phyloP scores from a whole-genome alignment of 2,329 filamentous ascomycete genomes.

The Aspergillus sp. region DNA sequence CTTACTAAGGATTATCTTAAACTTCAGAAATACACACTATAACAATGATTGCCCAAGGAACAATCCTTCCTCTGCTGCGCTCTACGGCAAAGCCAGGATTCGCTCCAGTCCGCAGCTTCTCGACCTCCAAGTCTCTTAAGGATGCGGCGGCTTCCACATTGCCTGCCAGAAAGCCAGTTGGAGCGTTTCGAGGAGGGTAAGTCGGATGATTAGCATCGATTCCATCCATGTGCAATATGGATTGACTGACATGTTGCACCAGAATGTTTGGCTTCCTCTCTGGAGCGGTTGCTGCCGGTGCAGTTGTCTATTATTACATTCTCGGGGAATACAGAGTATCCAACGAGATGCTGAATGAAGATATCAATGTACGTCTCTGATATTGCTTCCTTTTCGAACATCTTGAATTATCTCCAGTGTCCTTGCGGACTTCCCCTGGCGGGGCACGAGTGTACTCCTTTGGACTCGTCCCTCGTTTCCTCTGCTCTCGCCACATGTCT shows the following conservation, averaged over 20 bases:
- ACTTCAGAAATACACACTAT: too few relatives aligned
- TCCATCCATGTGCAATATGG: too few relatives aligned
- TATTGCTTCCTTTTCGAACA: neutral
- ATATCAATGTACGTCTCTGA: conserved; percentile 79
- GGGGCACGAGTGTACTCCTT: neutral
- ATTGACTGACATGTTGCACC: conserved; percentile 2
- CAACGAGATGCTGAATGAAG: conserved; percentile 89
- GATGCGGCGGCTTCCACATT: conserved; percentile 36
- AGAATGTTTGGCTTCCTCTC: conserved; percentile 91
- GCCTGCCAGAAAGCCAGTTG: conserved; percentile 61
- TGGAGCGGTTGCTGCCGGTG: conserved; percentile 73
- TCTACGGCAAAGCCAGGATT: conserved; percentile 12
- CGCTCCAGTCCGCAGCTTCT: conserved; percentile 26
- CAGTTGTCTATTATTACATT: conserved; percentile 85
- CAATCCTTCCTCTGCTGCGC: conserved; percentile 14
- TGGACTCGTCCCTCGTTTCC: neutral
- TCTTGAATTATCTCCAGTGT: neutral
- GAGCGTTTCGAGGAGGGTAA: conserved; percentile 69
- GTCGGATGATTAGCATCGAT: conserved; percentile 15
- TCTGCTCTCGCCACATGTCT: too few relatives aligned
- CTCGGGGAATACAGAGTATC: conserved; percentile 89
- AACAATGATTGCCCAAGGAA: neutral
- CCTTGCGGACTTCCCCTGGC: too few relatives aligned
- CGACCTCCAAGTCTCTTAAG: conserved; percentile 31
- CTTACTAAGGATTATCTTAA: too few relatives aligned